Base-by-base conservation (phyloP, 1,284 basidiomycete genomes). In the Dichomitus squalens region DNA sequence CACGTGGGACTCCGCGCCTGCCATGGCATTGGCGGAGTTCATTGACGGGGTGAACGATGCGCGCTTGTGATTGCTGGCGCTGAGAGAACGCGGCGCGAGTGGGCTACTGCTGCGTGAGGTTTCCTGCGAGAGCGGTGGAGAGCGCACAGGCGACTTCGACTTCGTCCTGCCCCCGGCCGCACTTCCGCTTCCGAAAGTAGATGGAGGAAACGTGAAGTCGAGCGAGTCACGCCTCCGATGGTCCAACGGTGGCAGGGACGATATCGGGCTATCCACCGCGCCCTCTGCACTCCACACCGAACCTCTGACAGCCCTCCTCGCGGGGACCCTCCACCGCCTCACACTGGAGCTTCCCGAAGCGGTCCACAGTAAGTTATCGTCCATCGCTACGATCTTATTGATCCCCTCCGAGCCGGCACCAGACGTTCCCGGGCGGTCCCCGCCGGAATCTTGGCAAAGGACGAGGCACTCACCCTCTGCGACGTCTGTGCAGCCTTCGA, bases 331-430 rank as follows among this genome's bases (percentile, higher is more conserved):
- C 96, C 96, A 99, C 27, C 95, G 81, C 66, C 82, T 86, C 62
- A 98, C 82, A 60, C 82, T 88, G 7, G 93, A 92, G 53, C 81
- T 86, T 2, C 92, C 89, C 1, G 90, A 90, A 0, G 96, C 94
- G 0, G 96, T 93, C 96, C 96, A 99, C 2, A 99, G 80, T 44
- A 90, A 81, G 49, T 87, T 82, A 69, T 98, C 92, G 68, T 96
- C 93, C 75, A 93, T 84, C 0, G 86, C 88, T 12, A 90, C 83
- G 59, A 98, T 90, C 70, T 88, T 88, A 70, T 89, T 91, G 67
- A 99, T 87, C 7, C 95, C 95, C 60, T 91, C 86, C 4, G 75
- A 73, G 0, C 74, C 68, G 7, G 74, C 67, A 0, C 74, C 68
- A 9, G 75, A 67, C 23, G 70, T 57, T 9, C 60, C 59, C 12